Evolutionary conservation across 1,284 basidiomycete genomes (phyloP).

Genomic region (Chalciporus sp.): DNA sequence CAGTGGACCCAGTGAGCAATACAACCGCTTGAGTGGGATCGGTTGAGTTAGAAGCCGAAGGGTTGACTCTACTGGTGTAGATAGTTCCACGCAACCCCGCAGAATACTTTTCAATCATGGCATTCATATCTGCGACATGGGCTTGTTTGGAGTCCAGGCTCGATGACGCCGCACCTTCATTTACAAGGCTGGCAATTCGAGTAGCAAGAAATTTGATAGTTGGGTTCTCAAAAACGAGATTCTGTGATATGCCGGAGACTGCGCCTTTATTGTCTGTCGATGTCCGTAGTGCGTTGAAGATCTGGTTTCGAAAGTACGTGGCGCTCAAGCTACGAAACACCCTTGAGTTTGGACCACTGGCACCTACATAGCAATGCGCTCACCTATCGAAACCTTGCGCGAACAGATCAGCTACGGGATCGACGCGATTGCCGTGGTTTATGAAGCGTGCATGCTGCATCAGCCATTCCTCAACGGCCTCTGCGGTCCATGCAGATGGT

Average conservation of each 20-base stretch:
- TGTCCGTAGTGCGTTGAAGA: constrained; percentile 30
- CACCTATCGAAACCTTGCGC: constrained; percentile 41
- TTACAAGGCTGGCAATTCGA: constrained; percentile 18
- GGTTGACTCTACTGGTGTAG: constrained; percentile 3
- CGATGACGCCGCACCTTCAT: background rate
- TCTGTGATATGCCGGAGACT: constrained; percentile 12
- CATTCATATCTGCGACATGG: constrained; percentile 20
- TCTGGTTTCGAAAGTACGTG: constrained; percentile 37
- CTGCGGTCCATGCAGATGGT: constrained; percentile 26
- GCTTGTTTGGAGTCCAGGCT: constrained; percentile 1
- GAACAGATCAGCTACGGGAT: constrained; percentile 32
- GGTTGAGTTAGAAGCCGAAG: background rate
- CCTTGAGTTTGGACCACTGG: too few relatives aligned
- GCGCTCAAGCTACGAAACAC: constrained; percentile 30
- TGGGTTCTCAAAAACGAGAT: constrained; percentile 30
- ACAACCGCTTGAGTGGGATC: constrained; percentile 19
- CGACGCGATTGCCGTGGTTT: constrained; percentile 13
- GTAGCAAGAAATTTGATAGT: constrained; percentile 25
- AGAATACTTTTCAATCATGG: constrained; percentile 33
- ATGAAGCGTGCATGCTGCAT: constrained; percentile 28
- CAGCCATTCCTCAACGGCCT: constrained; percentile 27
- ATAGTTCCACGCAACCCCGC: constrained; percentile 16
- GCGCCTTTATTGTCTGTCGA: constrained; percentile 18
- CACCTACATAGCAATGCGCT: background rate
- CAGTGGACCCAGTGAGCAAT: constrained; percentile 40